Percentiles rank a stretch among this genome's conserved stretches.
Conservation (phyloP, 2,329 filamentous ascomycete genomes). For the Bipolaris bicolor region DNA sequence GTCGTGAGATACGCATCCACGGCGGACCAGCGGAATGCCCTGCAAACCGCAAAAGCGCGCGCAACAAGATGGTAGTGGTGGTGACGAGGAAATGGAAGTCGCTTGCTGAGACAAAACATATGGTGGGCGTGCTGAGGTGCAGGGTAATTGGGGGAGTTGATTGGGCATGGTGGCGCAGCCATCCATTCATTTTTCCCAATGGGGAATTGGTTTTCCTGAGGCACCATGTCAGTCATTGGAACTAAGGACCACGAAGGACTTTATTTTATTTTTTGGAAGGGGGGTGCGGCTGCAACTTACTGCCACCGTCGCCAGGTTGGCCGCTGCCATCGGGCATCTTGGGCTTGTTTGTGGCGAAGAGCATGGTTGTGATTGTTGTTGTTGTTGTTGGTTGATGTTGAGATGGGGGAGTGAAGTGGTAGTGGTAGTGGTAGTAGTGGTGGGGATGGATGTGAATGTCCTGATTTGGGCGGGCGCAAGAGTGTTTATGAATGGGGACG, state of each 20-base stretch:
- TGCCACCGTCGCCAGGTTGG: slow-evolving; percentile 28
- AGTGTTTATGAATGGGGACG: slow-evolving; percentile 18
- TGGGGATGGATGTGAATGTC: slow-evolving; percentile 8
- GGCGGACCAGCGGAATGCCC: slow-evolving; percentile 2
- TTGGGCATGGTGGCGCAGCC: slow-evolving; percentile 21
- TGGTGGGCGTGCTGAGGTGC: slow-evolving; percentile 24
- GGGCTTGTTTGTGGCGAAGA: slow-evolving; percentile 24
- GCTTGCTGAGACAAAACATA: slow-evolving; percentile 26
- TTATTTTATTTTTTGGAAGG: too few species aligned
- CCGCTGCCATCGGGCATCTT: slow-evolving; percentile 5
- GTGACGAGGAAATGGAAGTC: slow-evolving; percentile 10
- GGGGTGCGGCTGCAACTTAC: slow-evolving; percentile 20
- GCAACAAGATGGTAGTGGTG: neutral
- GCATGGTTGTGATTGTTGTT: neutral
- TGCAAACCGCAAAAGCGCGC: slow-evolving; percentile 8
- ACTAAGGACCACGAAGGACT: neutral
- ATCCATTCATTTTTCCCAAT: slow-evolving; percentile 24
- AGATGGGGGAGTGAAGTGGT: too few species aligned
- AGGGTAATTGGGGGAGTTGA: slow-evolving; percentile 14
- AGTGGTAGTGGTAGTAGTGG: neutral
- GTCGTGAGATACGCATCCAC: slow-evolving; percentile 15
- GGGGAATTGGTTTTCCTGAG: slow-evolving; percentile 25
- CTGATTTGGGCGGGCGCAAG: slow-evolving; percentile 10
- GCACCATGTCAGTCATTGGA: slow-evolving; percentile 9
- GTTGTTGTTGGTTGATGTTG: too few species aligned